Percentiles rank a stretch among this genome's conserved stretches.
These are phyloP conservation scores for Tricholoma terreum DNA, from an alignment of 768 basidiomycete genomes.

Conservation along the genomic window DNA sequence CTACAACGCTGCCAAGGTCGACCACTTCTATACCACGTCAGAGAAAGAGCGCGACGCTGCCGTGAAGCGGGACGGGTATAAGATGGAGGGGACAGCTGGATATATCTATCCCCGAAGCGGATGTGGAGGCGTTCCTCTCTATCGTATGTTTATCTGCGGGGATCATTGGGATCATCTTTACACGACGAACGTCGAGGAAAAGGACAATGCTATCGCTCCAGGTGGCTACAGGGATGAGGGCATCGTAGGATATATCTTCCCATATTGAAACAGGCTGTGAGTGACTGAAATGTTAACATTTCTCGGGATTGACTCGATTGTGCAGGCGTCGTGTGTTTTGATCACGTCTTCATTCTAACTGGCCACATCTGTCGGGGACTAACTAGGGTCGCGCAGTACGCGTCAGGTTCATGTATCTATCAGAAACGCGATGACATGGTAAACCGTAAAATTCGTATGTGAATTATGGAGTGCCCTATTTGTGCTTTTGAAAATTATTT, in stretches of 20 bases:
- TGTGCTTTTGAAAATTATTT: too few relatives aligned
- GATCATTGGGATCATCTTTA: not conserved
- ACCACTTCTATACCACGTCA: conserved; percentile 1
- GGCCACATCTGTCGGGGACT: too few relatives aligned
- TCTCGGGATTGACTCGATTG: not conserved
- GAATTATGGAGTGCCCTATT: too few relatives aligned
- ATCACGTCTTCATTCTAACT: too few relatives aligned
- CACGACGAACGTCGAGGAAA: not conserved
- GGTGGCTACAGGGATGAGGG: not conserved
- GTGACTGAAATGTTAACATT: too few relatives aligned
- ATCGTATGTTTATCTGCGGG: not conserved
- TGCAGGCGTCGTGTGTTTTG: too few relatives aligned
- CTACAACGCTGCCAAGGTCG: not conserved
- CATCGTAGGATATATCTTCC: not conserved
- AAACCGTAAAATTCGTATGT: too few relatives aligned
- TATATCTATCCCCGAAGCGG: not conserved
- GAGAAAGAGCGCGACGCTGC: not conserved
- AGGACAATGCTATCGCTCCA: not conserved
- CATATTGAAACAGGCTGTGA: not conserved
- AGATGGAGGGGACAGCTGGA: not conserved
- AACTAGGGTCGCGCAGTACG: too few relatives aligned
- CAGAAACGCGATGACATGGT: too few relatives aligned
- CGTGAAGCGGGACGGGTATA: not conserved
- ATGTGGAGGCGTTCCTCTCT: not conserved
- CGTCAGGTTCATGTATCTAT: too few relatives aligned